A percentile compares a stretch with the other conserved stretches of the same genome.
Conservation (phyloP, 1,284 basidiomycete species). For the Ustilago hordei region DNA sequence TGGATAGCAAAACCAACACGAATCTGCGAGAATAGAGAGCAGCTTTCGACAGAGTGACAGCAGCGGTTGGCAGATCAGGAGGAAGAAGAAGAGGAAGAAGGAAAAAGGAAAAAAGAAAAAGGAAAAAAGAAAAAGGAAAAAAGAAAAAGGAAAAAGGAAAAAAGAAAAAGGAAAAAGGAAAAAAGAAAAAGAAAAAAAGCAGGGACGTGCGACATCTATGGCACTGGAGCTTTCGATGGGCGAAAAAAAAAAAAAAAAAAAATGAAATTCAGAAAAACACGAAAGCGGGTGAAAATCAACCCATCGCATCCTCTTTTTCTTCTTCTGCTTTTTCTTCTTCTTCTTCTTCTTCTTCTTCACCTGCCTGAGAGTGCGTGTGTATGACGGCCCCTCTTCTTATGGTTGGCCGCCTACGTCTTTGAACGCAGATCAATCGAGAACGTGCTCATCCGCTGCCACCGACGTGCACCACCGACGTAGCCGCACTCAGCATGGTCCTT, state of each 20-base stretch:
- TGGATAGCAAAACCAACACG: conserved; percentile 2
- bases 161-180: background rate
- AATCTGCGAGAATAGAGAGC: background rate
- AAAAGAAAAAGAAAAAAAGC: conserved; percentile 1
- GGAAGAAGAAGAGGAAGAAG: conserved; percentile 5
- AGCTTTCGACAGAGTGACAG: background rate
- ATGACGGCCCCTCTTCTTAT: too few species aligned
- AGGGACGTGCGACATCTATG: conserved; percentile 24
- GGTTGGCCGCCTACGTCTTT: background rate
- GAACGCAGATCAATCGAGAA: conserved; percentile 29
- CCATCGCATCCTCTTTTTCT: conserved; percentile 4
- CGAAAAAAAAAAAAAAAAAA: conserved; percentile 19
- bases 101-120: background rate
- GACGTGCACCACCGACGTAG: conserved; percentile 12
- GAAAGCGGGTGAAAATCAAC: conserved; percentile 28
- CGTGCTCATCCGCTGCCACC: conserved; percentile 20
- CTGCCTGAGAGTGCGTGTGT: too few species aligned
- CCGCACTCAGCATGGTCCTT: background rate
- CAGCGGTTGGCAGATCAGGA: conserved; percentile 2
- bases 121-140: background rate
- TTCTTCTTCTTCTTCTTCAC: background rate
- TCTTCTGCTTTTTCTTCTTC: background rate
- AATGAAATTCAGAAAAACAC: conserved; percentile 11
- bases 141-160: background rate
- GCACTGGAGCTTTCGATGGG: conserved; percentile 18